These are phyloP conservation scores for Elymus sibiricus DNA, from an alignment of 176 grass and related monocot species.

Conservation along the genomic window DNA sequence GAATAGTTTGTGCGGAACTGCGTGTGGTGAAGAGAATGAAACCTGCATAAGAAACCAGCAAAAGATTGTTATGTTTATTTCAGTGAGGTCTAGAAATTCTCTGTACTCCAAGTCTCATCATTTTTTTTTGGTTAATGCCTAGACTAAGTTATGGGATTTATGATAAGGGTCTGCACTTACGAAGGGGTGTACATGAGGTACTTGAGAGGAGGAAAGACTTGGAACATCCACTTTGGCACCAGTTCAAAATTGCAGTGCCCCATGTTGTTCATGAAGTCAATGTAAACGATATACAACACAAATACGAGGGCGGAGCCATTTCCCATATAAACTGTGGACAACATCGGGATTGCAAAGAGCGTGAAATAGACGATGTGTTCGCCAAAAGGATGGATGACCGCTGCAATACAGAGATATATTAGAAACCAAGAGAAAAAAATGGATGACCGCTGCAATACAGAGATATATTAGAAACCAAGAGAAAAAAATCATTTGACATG, in stretches of 20 bases:
- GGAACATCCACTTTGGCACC: slow-evolving; percentile 77
- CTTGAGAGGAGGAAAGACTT: slow-evolving; percentile 81
- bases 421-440: not conserved
- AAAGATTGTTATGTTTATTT: not conserved
- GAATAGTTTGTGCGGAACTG: slow-evolving; percentile 98
- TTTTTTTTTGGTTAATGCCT: not conserved
- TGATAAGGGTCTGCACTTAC: slow-evolving; percentile 48
- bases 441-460: slow-evolving; percentile 66
- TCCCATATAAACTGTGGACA: slow-evolving; percentile 41
- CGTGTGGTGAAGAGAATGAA: slow-evolving; percentile 93
- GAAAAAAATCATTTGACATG: not conserved
- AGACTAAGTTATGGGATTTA: not conserved
- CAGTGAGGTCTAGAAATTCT: not conserved
- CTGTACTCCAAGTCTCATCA: not conserved
- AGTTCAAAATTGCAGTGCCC: slow-evolving; percentile 96
- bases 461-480: not conserved
- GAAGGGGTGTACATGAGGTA: slow-evolving; percentile 98
- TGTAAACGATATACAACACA: slow-evolving; percentile 54
- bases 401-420: slow-evolving; percentile 28
- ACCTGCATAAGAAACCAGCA: slow-evolving; percentile 41
- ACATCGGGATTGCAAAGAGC: slow-evolving; percentile 69
- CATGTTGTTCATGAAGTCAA: slow-evolving; percentile 99
- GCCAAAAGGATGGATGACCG: slow-evolving; percentile 94
- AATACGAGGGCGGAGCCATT: slow-evolving; percentile 36
- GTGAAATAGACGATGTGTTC: slow-evolving; percentile 77